Evolutionary conservation across 75 land plant species (phyloP).

Genomic region (Pseudotsuga menziesii): DNA sequence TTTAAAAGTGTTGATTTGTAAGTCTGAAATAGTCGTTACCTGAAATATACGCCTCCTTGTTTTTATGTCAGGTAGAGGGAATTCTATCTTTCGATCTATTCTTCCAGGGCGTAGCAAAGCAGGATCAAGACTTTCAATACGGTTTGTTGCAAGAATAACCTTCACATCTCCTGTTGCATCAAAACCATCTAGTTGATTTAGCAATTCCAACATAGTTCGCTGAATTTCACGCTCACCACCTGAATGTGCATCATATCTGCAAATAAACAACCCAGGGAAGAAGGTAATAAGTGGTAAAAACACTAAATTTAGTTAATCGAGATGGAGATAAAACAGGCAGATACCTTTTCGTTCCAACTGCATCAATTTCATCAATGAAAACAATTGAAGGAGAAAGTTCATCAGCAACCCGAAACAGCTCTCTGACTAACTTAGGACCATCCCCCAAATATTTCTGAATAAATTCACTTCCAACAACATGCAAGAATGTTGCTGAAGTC

Average conservation of each 20-base stretch:
- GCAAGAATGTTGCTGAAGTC: slow-evolving; percentile 86
- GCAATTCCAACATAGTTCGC: slow-evolving; percentile 82
- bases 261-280: neutral
- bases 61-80: slow-evolving; percentile 83
- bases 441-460: slow-evolving; percentile 90
- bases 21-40: slow-evolving; percentile 25
- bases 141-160: slow-evolving; percentile 86
- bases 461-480: slow-evolving; percentile 90
- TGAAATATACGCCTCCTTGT: slow-evolving; percentile 83
- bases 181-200: slow-evolving; percentile 90
- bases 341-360: slow-evolving; percentile 87
- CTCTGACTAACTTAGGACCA: slow-evolving; percentile 91
- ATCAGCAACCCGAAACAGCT: slow-evolving; percentile 87
- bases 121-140: slow-evolving; percentile 88
- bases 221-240: slow-evolving; percentile 93
- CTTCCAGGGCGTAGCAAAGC: slow-evolving; percentile 92
- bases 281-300: too few species aligned
- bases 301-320: too few species aligned
- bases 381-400: slow-evolving; percentile 93
- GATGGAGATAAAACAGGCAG: too few species aligned
- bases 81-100: slow-evolving; percentile 88
- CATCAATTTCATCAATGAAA: slow-evolving; percentile 97
- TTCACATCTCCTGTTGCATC: slow-evolving; percentile 91
- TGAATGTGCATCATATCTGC: slow-evolving; percentile 89
- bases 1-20: too few species aligned